phyloP scores from a whole-genome alignment of 176 grass and related monocot genomes.

The Musa acuminata region DNA sequence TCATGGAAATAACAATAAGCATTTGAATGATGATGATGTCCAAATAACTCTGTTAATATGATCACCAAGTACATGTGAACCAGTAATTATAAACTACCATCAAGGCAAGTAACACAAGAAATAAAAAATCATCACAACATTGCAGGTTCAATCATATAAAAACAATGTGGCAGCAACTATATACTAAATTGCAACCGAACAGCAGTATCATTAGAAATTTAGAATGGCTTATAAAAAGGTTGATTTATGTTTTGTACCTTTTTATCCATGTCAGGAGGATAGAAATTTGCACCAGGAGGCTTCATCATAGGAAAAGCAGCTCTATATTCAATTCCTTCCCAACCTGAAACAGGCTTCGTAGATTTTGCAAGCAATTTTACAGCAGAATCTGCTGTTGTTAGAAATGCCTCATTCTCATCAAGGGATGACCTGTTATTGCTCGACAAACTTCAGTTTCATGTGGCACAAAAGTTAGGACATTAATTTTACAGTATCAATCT shows the following conservation, averaged over 20 bases:
- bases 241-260: constrained; percentile 31
- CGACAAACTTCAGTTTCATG: constrained; percentile 3
- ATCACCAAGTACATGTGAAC: not conserved
- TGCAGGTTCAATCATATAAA: not conserved
- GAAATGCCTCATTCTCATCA: constrained; percentile 80
- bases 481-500: not conserved
- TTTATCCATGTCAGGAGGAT: constrained; percentile 97
- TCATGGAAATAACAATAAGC: not conserved
- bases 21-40: no score
- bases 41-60: no score
- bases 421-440: constrained; percentile 69
- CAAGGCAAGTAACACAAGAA: not conserved
- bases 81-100: not conserved
- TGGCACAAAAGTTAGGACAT: constrained; percentile 8
- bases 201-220: not conserved
- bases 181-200: not conserved
- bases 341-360: constrained; percentile 63
- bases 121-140: not conserved
- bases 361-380: constrained; percentile 60
- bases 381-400: constrained; percentile 82
- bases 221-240: not conserved
- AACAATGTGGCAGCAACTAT: not conserved
- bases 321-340: constrained; percentile 86
- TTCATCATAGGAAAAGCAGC: constrained; percentile 77
- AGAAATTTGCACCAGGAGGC: constrained; percentile 82